These are phyloP conservation scores for Rutstroemia sp. DNA, from an alignment of 2,329 filamentous ascomycete species.

Conservation along the genomic window DNA sequence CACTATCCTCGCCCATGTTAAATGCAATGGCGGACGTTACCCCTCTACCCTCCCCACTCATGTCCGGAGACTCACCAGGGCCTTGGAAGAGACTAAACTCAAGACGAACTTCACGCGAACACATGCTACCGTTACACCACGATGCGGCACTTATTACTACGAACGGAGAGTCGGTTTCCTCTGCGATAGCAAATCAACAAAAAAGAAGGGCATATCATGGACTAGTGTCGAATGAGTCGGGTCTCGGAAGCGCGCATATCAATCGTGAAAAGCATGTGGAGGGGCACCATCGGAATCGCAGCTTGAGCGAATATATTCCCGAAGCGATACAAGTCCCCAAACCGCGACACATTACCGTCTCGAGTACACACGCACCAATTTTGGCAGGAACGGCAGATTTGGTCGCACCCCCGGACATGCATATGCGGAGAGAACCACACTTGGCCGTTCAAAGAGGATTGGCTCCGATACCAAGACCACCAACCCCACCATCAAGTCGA, in stretches of 20 bases:
- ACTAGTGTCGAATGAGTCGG: constrained; percentile 28
- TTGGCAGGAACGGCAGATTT: constrained; percentile 41
- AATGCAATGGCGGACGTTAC: constrained; percentile 73
- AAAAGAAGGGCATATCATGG: constrained; percentile 51
- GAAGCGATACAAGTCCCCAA: constrained; percentile 61
- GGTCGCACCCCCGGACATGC: constrained; percentile 31
- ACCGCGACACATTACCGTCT: constrained; percentile 64
- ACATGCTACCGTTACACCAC: constrained; percentile 31
- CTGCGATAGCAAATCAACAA: constrained; percentile 43
- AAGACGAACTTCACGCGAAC: constrained; percentile 42
- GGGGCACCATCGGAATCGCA: constrained; percentile 65
- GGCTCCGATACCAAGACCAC: constrained; percentile 52
- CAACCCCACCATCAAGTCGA: constrained; percentile 78
- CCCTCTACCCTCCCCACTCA: constrained; percentile 68
- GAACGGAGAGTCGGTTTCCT: constrained; percentile 45
- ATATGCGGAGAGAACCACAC: constrained; percentile 70
- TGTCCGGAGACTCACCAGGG: constrained; percentile 56
- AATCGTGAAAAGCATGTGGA: constrained; percentile 24
- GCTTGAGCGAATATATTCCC: constrained; percentile 81
- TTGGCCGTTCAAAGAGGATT: constrained; percentile 73
- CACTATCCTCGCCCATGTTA: constrained; percentile 65
- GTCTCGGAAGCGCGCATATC: constrained; percentile 14
- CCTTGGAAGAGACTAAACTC: constrained; percentile 52
- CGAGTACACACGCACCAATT: constrained; percentile 47
- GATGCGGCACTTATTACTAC: constrained; percentile 44